phyloP scores from a whole-genome alignment of 148 eudicot genomes.

The Nepenthes mirabilis region DNA sequence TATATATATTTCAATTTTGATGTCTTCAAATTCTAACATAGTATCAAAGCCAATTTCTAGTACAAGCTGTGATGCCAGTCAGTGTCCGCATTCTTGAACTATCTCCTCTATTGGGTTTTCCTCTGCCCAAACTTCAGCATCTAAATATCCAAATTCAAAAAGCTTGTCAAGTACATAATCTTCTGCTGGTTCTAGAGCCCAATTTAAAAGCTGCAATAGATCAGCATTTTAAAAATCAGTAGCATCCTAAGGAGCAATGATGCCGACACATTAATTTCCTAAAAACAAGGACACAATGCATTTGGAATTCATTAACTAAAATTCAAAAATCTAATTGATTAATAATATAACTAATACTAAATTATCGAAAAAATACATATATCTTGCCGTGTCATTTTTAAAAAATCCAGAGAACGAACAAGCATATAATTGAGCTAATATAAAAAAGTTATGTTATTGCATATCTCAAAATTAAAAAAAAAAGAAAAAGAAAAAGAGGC shows the following conservation, averaged over 20 bases:
- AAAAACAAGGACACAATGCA: not conserved
- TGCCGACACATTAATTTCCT: not conserved
- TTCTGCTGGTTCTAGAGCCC: constrained; percentile 96
- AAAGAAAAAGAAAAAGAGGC: too few relatives aligned
- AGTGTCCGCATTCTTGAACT: constrained; percentile 13
- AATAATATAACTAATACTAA: too few relatives aligned
- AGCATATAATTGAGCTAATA: too few relatives aligned
- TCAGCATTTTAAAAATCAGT: not conserved
- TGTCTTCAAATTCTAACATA: too few relatives aligned
- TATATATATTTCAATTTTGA: too few relatives aligned
- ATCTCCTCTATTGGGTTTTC: constrained; percentile 52
- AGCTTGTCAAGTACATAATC: constrained; percentile 71
- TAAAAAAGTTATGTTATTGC: too few relatives aligned
- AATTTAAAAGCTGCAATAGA: constrained; percentile 62
- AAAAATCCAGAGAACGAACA: too few relatives aligned
- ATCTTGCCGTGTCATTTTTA: too few relatives aligned
- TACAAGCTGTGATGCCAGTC: not conserved
- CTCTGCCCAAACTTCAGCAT: constrained; percentile 84
- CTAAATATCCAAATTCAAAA: constrained; percentile 67
- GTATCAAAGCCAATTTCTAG: not conserved
- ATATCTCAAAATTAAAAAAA: too few relatives aligned
- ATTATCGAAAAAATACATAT: too few relatives aligned
- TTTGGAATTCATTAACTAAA: too few relatives aligned
- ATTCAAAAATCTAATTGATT: too few relatives aligned
- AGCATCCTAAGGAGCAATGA: not conserved